Evolutionary conservation across 2,329 filamentous ascomycete species (phyloP), one percentile per base, ranked within the genome.

Genomic region (Bipolaris victoriae): DNA sequence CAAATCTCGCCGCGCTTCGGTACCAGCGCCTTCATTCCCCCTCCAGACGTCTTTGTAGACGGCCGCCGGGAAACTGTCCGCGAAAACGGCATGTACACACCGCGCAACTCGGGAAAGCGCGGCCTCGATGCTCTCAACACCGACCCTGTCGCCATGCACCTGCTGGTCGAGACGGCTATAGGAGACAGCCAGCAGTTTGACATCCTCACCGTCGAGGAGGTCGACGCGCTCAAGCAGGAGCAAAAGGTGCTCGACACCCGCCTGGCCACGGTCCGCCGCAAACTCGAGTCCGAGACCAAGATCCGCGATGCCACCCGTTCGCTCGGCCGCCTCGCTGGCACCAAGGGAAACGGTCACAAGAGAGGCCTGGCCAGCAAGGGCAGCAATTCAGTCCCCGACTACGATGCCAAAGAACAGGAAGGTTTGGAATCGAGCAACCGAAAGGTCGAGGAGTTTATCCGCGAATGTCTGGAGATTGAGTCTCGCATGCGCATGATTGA

Each of bases 121-220:
- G 66, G 62, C 56, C 74, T 73, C 15, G 72, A 71, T 9, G 58
- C 63, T 33, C 62, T 75, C 37, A 68, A 72, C 57, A 81, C 79
- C 63, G 86, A 88, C 67, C 83, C 83, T 0, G 83, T 99, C 43
- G 90, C 92, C 67, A 88, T 97, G 74, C 96, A 98, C 75, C 81
- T 99, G 45, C 84, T 99, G 57, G 93, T 95, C 60, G 94, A 98
- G 80, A 98, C 92, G 18, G 95, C 95, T 18, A 86, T 99, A 58
- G 86, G 88, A 58, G 95, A 99, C 78, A 96, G 92, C 79, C 89
- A 88, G 71, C 81, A 88, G 67, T 99, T 88, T 75, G 88, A 94
- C 71, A 88, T 99, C 22, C 76, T 99, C 60, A 91, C 93, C 0
- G 90, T 94, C 66, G 92, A 97, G 73, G 93, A 98, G 77, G 89